Evolutionary conservation across 129 eudicot genomes (phyloP), one percentile per base, ranked within the genome.

Genomic region (Oenanthe sinensis): DNA sequence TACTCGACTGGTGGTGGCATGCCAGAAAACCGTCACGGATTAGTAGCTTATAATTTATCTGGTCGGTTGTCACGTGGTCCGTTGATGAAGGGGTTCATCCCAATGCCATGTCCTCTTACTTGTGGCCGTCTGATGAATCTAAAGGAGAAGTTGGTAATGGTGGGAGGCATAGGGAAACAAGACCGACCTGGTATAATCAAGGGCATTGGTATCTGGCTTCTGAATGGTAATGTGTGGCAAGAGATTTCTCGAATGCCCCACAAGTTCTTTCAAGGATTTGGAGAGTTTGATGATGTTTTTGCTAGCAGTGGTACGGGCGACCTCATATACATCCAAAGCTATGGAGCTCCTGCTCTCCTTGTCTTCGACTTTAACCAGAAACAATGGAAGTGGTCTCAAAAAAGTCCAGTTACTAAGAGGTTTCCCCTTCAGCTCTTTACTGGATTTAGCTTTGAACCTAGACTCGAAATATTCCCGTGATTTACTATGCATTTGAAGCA

Each of bases 51-150:
- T 58, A 87, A 87, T 68, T 87, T 96, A 24, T 77, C 88, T 8
- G 80, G 82, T 24, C 83, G 87, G 26, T 63, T 80, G 5, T 70
- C 86, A 22, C 83, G 78, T 22, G 86, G 90, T 14, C 47, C 82
- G 68, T 22, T 96, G 87, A 55, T 82, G 28, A 84, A 79, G 77
- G 89, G 89, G 36, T 96, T 89, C 22, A 79, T 96, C 8, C 70
- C 84, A 0, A 96, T 88, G 33, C 99, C 99, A 0, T 96, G 97
- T 62, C 82, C 97, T n/a, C 92, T 96, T 22, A 96, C 99, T 0
- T 96, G 99, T 45, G 99, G 99, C 19, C 90, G 99, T 11, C 76
- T 96, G 83, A 96, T 96, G 99, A 96, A 92, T 80, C 85, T 96
- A 37, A 90, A 89, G 77, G 97, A 90, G 48, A 84, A 83, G 45